Evolutionary conservation across 1,284 basidiomycete genomes (phyloP), one percentile per base, ranked within the genome.

Genomic region (Bjerkandera adusta): DNA sequence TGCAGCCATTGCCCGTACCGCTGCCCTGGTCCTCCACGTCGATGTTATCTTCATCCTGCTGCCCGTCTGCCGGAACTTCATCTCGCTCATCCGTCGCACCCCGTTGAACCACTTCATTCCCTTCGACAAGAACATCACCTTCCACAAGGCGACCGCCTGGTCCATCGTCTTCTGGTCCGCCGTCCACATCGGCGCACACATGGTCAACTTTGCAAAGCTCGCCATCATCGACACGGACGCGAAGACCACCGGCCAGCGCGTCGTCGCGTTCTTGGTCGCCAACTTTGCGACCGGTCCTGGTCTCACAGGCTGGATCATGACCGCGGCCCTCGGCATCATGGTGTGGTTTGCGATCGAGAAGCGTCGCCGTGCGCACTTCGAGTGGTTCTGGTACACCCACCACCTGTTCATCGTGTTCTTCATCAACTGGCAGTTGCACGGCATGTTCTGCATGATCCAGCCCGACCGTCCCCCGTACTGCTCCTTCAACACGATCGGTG

Each of bases 361-460:
- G 70, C 71, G 77, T 15, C 78, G 84, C 46, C 74, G 81, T 47
- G 76, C 79, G 6, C 73, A 82, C 58, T 94, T 90, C 60, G 90
- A 94, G 68, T 68, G 77, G 58, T 95, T 95, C 72, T 94, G 90
- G 89, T 94, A 92, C 68, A 78, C 81, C 12, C 89, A 92, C 64
- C 90, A 92, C 65, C 74, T 96, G 43, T 93, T 92, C 72, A 81
- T 94, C 58, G 62, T 90, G 52, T 93, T 93, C 76, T 96, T 96
- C 73, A 77, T 91, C 63, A 72, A 75, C 59, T 95, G 92, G 92
- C 92, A 95, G 66, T 72, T 94, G 29, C 92, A 95, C 62, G 92
- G 92, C 45, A 89, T 94, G 87, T 93, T 92, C 78, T 94, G 91
- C 67, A 91, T 90, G 88, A 89, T 92, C 67, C 70, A 91, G 69